These are phyloP conservation scores for Fusarium mangiferae DNA, from an alignment of 2,329 filamentous ascomycete species.

Conservation along the genomic window DNA sequence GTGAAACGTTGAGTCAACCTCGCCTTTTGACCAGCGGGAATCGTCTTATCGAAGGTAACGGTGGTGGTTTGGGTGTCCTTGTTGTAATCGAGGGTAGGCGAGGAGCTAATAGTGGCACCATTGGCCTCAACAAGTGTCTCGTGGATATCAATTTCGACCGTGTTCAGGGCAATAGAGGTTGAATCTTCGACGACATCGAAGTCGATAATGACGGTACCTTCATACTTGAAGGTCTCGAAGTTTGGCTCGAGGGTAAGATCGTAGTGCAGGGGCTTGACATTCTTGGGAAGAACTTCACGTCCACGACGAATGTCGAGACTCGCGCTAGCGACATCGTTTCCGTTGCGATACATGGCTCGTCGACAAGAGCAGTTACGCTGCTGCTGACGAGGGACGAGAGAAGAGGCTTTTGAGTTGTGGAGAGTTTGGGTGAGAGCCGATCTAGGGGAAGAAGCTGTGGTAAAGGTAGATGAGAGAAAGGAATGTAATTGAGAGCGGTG, in stretches of 20 bases:
- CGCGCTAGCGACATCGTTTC: slow-evolving; percentile 35
- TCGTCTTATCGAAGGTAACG: slow-evolving; percentile 77
- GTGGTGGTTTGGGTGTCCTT: slow-evolving; percentile 84
- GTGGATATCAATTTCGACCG: slow-evolving; percentile 85
- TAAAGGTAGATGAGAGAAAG: slow-evolving; percentile 5
- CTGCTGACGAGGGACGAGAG: slow-evolving; percentile 31
- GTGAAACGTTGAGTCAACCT: slow-evolving; percentile 71
- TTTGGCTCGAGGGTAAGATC: slow-evolving; percentile 91
- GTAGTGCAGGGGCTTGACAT: slow-evolving; percentile 93
- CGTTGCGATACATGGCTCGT: slow-evolving; percentile 46
- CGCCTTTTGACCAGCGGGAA: slow-evolving; percentile 80
- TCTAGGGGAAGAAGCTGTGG: slow-evolving; percentile 1
- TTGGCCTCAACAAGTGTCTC: slow-evolving; percentile 61
- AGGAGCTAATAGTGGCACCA: slow-evolving; percentile 58
- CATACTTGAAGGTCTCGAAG: slow-evolving; percentile 86
- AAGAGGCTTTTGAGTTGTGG: slow-evolving; percentile 1
- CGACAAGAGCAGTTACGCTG: slow-evolving; percentile 45
- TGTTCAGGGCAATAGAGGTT: slow-evolving; percentile 87
- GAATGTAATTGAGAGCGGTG: slow-evolving; percentile 1
- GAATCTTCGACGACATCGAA: slow-evolving; percentile 88
- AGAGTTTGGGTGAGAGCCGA: not conserved
- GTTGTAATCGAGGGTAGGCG: slow-evolving; percentile 72
- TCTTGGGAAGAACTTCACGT: slow-evolving; percentile 88
- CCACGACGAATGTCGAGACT: slow-evolving; percentile 45
- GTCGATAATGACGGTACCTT: slow-evolving; percentile 86